phyloP scores from a whole-genome alignment of 129 eudicot species.

The Sambucus nigra region DNA sequence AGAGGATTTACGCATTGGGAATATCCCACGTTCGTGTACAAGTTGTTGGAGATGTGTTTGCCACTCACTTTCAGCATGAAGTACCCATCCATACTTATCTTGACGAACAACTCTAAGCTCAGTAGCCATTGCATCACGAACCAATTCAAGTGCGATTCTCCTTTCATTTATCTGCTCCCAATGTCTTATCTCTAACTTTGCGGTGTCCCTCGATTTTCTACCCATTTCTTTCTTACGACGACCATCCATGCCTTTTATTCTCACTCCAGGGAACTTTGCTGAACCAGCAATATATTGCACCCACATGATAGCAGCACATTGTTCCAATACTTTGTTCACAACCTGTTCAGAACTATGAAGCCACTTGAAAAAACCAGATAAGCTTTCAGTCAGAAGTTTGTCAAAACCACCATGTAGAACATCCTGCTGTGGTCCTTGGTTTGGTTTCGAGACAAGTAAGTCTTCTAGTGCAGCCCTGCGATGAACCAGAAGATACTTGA shows the following conservation, averaged over 20 bases:
- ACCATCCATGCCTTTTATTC: constrained; percentile 77
- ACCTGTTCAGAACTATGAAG: constrained; percentile 48
- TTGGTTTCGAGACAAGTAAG: constrained; percentile 62
- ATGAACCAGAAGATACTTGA: constrained; percentile 76
- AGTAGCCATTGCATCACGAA: constrained; percentile 82
- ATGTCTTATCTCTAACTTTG: constrained; percentile 60
- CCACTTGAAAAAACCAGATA: constrained; percentile 71
- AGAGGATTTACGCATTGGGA: constrained; percentile 50
- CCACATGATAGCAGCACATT: constrained; percentile 73
- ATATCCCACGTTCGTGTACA: constrained; percentile 94
- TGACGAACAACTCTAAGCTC: constrained; percentile 89
- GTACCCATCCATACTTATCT: constrained; percentile 98
- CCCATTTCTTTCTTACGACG: constrained; percentile 74
- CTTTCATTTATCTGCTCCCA: constrained; percentile 95
- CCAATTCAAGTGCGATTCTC: constrained; percentile 65
- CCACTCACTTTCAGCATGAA: constrained; percentile 99
- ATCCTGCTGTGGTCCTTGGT: constrained; percentile 60
- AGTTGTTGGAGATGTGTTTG: constrained; percentile 91
- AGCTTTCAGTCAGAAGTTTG: constrained; percentile 59
- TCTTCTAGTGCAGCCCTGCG: constrained; percentile 86
- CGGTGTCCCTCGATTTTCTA: constrained; percentile 49
- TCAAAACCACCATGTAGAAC: constrained; percentile 96
- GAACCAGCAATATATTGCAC: constrained; percentile 75
- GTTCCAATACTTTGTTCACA: constrained; percentile 71
- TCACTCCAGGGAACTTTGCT: constrained; percentile 73